Percentiles rank a stretch among this genome's conserved stretches.
Evolutionary conservation across 2,329 filamentous ascomycete genomes (phyloP).

Genomic region (Diaporthe sp.): DNA sequence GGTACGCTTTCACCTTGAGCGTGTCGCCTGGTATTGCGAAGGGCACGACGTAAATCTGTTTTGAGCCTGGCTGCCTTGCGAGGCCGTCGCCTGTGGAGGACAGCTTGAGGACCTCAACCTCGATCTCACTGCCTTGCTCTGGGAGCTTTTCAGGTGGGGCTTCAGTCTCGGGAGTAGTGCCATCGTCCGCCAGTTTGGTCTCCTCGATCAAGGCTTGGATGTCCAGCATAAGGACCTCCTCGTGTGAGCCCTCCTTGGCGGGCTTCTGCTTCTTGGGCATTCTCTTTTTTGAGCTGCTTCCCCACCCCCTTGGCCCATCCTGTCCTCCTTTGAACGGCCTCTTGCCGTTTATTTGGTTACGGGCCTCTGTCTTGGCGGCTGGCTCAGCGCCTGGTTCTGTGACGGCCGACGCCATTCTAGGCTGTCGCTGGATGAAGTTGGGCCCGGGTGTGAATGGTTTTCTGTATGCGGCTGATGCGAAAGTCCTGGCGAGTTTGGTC

Average conservation of each 20-base stretch:
- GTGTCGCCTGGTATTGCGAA: constrained; percentile 90
- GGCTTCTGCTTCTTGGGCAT: constrained; percentile 70
- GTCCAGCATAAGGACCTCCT: constrained; percentile 77
- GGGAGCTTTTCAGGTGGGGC: constrained; percentile 61
- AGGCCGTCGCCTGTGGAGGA: constrained; percentile 95
- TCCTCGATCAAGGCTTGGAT: constrained; percentile 68
- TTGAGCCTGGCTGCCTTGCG: constrained; percentile 76
- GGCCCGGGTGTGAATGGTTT: not conserved
- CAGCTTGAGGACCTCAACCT: constrained; percentile 84
- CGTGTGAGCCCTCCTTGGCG: constrained; percentile 70
- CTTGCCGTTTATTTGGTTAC: constrained; percentile 25
- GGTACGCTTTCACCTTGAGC: constrained; percentile 83
- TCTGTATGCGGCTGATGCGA: constrained; percentile 24
- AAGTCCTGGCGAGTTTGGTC: constrained; percentile 3
- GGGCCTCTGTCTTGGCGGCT: constrained; percentile 11
- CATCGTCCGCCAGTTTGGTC: constrained; percentile 52
- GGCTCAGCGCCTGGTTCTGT: constrained; percentile 24
- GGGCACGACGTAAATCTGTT: constrained; percentile 85
- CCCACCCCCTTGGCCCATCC: constrained; percentile 15
- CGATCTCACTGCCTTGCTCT: constrained; percentile 79
- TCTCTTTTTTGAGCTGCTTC: constrained; percentile 61
- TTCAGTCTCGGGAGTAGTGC: constrained; percentile 49
- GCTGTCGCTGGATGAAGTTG: not conserved
- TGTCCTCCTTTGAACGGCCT: constrained; percentile 31
- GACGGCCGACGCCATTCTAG: constrained; percentile 26